These are phyloP conservation scores for Fusarium ambrosium DNA, from an alignment of 2,329 filamentous ascomycete genomes.

Conservation along the genomic window DNA sequence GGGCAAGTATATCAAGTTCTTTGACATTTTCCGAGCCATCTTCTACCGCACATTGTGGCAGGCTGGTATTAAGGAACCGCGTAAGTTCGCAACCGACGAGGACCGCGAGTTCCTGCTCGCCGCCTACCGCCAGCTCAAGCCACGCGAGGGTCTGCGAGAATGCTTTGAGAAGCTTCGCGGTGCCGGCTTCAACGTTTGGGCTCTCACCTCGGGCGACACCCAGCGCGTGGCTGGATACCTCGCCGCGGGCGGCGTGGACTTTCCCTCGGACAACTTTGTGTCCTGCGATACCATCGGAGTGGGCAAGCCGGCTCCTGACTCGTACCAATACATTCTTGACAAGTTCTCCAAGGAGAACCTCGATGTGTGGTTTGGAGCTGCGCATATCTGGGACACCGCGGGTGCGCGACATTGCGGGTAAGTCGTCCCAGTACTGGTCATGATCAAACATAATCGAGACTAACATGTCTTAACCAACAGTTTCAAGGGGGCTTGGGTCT, in stretches of 20 bases:
- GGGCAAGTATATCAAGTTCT: slow-evolving; percentile 42
- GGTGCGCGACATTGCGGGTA: slow-evolving; percentile 38
- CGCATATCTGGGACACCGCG: slow-evolving; percentile 40
- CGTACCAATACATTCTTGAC: slow-evolving; percentile 34
- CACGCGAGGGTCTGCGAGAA: slow-evolving; percentile 18
- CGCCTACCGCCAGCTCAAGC: slow-evolving; percentile 12
- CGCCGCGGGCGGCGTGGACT: slow-evolving; percentile 26
- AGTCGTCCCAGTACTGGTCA: not conserved
- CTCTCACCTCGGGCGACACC: slow-evolving; percentile 33
- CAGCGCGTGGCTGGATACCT: slow-evolving; percentile 36
- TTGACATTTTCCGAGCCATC: slow-evolving; percentile 58
- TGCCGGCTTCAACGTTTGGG: slow-evolving; percentile 33
- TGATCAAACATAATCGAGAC: not conserved
- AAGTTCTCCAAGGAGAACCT: slow-evolving; percentile 20
- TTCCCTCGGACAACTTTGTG: slow-evolving; percentile 32
- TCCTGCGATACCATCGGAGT: slow-evolving; percentile 36
- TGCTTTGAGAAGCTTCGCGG: slow-evolving; percentile 34
- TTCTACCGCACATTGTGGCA: slow-evolving; percentile 64
- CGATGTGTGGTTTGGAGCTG: slow-evolving; percentile 40
- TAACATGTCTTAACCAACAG: slow-evolving; percentile 15
- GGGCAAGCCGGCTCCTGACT: slow-evolving; percentile 38
- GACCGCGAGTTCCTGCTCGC: slow-evolving; percentile 57
- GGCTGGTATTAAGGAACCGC: slow-evolving; percentile 58
- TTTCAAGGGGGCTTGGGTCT: slow-evolving; percentile 39
- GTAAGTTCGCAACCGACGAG: slow-evolving; percentile 56